Conservation (phyloP, 2,329 filamentous ascomycete species). For the Bretziella fagacearum region DNA sequence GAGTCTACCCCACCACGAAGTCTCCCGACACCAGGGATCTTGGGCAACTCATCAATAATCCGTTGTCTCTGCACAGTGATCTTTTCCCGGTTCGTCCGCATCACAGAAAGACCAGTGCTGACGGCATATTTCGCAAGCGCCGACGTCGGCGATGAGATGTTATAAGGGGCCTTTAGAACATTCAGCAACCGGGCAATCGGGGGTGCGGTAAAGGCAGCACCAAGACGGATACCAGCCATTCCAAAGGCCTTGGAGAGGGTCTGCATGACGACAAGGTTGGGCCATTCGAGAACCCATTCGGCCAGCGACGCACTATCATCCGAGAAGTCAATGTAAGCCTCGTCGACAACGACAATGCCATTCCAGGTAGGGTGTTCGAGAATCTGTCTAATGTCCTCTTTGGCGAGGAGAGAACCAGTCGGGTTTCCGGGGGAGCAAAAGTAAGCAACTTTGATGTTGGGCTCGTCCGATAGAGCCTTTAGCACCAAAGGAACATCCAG, state of each 20-base stretch:
- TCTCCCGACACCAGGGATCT: slow-evolving; percentile 59
- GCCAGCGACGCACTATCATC: slow-evolving; percentile 61
- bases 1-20: slow-evolving; percentile 64
- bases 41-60: slow-evolving; percentile 54
- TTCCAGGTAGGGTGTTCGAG: slow-evolving; percentile 88
- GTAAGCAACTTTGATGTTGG: slow-evolving; percentile 71
- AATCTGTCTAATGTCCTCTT: slow-evolving; percentile 54
- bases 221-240: slow-evolving; percentile 80
- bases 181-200: slow-evolving; percentile 70
- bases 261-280: slow-evolving; percentile 95
- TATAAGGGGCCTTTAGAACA: slow-evolving; percentile 89
- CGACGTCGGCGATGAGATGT: slow-evolving; percentile 76
- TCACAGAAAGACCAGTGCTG: slow-evolving; percentile 50
- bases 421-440: slow-evolving; percentile 93
- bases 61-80: slow-evolving; percentile 65
- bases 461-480: slow-evolving; percentile 39
- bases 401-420: slow-evolving; percentile 62
- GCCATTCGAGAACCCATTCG: slow-evolving; percentile 81
- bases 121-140: slow-evolving; percentile 63
- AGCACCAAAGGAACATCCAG: slow-evolving; percentile 56
- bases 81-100: slow-evolving; percentile 51
- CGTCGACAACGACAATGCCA: slow-evolving; percentile 80
- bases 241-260: slow-evolving; percentile 97
- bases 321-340: slow-evolving; percentile 92
- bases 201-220: slow-evolving; percentile 62